Percentiles rank a stretch among this genome's conserved stretches.
Conservation (phyloP, 2,329 filamentous ascomycete genomes). For the Aspergillus candidus region DNA sequence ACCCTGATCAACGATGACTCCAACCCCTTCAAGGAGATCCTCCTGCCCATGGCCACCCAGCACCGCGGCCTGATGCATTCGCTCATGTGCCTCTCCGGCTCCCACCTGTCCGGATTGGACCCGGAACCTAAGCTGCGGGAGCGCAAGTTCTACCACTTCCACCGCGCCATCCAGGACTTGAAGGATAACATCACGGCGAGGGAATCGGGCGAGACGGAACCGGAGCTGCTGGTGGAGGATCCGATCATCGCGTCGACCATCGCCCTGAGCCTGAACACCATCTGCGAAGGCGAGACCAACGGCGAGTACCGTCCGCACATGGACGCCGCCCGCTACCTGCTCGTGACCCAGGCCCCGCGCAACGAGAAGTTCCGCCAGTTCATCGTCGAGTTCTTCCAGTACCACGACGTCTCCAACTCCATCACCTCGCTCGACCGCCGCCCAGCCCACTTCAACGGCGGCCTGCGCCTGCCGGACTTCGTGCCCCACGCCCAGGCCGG, state of each 20-base stretch:
- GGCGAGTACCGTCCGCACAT: constrained; percentile 78
- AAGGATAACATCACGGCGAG: constrained; percentile 34
- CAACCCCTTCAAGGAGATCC: constrained; percentile 79
- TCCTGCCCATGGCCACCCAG: constrained; percentile 73
- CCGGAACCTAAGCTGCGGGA: constrained; percentile 47
- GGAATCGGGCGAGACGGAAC: constrained; percentile 20
- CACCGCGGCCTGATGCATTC: constrained; percentile 87
- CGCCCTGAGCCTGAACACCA: constrained; percentile 55
- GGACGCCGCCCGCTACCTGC: constrained; percentile 65
- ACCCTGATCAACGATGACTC: constrained; percentile 74
- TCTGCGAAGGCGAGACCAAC: constrained; percentile 53
- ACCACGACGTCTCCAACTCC: constrained; percentile 60
- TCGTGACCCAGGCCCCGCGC: constrained; percentile 54
- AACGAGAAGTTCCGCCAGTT: constrained; percentile 67
- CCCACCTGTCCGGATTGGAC: constrained; percentile 56
- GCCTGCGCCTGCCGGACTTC: constrained; percentile 50
- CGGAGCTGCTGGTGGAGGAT: constrained; percentile 45
- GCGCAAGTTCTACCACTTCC: constrained; percentile 52
- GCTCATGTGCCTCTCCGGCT: constrained; percentile 74
- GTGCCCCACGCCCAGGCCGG: constrained; percentile 51
- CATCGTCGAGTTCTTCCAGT: constrained; percentile 73
- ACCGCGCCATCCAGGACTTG: constrained; percentile 35
- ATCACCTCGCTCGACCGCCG: constrained; percentile 52
- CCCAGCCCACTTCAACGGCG: constrained; percentile 47
- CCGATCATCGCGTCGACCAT: constrained; percentile 58